These are phyloP conservation scores for Rickenella mellea DNA, from an alignment of 768 basidiomycete genomes.

Conservation along the genomic window DNA sequence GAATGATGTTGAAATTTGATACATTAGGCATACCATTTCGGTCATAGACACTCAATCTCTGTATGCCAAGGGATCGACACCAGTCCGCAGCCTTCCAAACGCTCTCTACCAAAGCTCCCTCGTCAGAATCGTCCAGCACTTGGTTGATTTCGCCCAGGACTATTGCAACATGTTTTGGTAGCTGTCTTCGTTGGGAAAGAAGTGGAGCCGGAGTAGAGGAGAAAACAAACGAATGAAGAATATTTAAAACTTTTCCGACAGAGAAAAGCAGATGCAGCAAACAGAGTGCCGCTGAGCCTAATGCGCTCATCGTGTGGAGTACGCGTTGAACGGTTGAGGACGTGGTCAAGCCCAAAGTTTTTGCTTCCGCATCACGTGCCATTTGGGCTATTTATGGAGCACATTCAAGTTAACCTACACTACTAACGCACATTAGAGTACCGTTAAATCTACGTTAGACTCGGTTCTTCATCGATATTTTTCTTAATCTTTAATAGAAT, in stretches of 20 bases:
- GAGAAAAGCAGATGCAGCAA: constrained; percentile 52
- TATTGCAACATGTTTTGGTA: constrained; percentile 60
- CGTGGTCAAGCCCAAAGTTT: constrained; percentile 1
- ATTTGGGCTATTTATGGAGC: no score
- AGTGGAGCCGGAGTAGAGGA: constrained; percentile 37
- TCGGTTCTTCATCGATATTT: constrained; percentile 51
- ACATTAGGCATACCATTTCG: constrained; percentile 41
- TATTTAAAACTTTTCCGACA: constrained; percentile 16
- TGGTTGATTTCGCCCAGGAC: constrained; percentile 38
- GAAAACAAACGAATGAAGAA: constrained; percentile 29
- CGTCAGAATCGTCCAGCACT: constrained; percentile 24
- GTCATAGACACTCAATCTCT: constrained; percentile 64
- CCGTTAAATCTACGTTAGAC: constrained; percentile 11
- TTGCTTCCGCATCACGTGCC: background rate
- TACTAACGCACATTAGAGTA: constrained; percentile 4
- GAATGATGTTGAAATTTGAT: background rate
- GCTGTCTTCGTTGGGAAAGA: constrained; percentile 39
- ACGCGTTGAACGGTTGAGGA: constrained; percentile 10
- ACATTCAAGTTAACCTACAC: no score
- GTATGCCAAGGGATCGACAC: constrained; percentile 56
- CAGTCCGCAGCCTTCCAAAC: constrained; percentile 45
- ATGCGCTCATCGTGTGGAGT: constrained; percentile 44
- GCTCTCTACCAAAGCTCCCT: constrained; percentile 40
- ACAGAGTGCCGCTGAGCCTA: constrained; percentile 39
- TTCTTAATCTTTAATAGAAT: constrained; percentile 89